A percentile compares a stretch with the other conserved stretches of the same genome.
These are phyloP conservation scores for Middelhovenomyces tepae DNA, from an alignment of 805 yeast genomes.

Conservation along the genomic window DNA sequence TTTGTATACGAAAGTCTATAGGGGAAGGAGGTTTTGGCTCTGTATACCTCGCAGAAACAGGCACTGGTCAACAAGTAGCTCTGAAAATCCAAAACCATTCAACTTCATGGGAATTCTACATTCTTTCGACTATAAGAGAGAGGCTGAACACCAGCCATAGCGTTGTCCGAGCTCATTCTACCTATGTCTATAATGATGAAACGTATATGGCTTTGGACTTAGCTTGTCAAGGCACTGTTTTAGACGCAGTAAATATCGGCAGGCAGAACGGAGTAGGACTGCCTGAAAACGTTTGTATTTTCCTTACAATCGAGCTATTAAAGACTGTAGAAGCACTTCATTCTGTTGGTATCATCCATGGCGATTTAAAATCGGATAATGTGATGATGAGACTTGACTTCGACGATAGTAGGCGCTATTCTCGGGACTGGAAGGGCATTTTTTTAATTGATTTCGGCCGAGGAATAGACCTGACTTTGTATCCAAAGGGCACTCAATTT, in stretches of 20 bases:
- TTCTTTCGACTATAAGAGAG: conserved; percentile 47
- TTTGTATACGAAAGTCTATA: conserved; percentile 44
- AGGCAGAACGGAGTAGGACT: conserved; percentile 23
- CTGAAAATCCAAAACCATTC: conserved; percentile 61
- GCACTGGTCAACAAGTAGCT: conserved; percentile 48
- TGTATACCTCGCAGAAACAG: conserved; percentile 61
- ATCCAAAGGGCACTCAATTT: conserved; percentile 44
- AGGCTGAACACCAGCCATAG: conserved; percentile 27
- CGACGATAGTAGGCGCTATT: conserved; percentile 19
- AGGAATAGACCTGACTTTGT: conserved; percentile 59
- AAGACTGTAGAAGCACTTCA: conserved; percentile 56
- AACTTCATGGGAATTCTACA: conserved; percentile 75
- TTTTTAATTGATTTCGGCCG: conserved; percentile 75
- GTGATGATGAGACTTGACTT: conserved; percentile 58
- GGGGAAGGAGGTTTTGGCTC: conserved; percentile 80
- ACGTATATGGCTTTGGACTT: conserved; percentile 59
- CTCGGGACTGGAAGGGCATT: conserved; percentile 47
- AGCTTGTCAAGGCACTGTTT: conserved; percentile 59
- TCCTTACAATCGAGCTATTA: conserved; percentile 56
- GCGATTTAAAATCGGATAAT: conserved; percentile 79
- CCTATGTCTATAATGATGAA: conserved; percentile 56
- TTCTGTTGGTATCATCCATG: conserved; percentile 60
- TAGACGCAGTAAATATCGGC: conserved; percentile 54
- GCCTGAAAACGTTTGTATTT: conserved; percentile 58
- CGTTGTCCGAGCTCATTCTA: conserved; percentile 42